Base-by-base conservation (phyloP, 106 monocot genomes). In the Dendrobium huoshanense region DNA sequence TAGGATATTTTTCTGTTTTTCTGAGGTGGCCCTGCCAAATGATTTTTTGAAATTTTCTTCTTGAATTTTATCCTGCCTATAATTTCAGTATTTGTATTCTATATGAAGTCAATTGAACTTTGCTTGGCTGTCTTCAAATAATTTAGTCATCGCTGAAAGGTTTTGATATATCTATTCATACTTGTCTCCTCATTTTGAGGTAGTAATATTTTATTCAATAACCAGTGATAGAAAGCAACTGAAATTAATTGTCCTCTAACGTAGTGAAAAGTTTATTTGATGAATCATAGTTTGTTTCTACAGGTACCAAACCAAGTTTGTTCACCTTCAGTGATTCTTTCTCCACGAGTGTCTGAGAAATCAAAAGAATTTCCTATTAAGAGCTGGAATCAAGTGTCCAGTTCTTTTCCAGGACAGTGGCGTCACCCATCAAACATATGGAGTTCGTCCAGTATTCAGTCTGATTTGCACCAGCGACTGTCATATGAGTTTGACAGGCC, bases 401-500 rank as follows among this genome's bases (percentile, higher is more conserved):
- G 84, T 68, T 82, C 88, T 49, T 88, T 91, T 84, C 83, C 92
- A 72, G 92, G 98, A 58, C 92, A 95, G 24, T 94, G 98, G 94
- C 88, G 97, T 54, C 92, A 90, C 83, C 79, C 84, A 74, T 17
- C 88, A 9, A 86, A 85, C 79, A 84, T 91, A 72, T 97, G 97
- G 97, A 92, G 83, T 79, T 51, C 77, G 41, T 73, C 84, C 25
- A 86, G 84, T 72, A 67, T 85, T 6, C 96, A 92, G 84, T 89
- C 97, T 51, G 95, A 99, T 61, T 87, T 95, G 75, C 94, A 92
- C 78, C 94, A 92, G 61, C 89, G 98, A 9, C 75, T 99, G n/a
- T 86, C 94, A 41, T 92, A 83, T 87, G 98, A 99, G 86, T 94
- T 95, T 82, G 98, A 95, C 78, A 83, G 95, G 41, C 92, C 93